phyloP scores from a whole-genome alignment of 139 green algal genomes.

The Volvox reticuliferus region DNA sequence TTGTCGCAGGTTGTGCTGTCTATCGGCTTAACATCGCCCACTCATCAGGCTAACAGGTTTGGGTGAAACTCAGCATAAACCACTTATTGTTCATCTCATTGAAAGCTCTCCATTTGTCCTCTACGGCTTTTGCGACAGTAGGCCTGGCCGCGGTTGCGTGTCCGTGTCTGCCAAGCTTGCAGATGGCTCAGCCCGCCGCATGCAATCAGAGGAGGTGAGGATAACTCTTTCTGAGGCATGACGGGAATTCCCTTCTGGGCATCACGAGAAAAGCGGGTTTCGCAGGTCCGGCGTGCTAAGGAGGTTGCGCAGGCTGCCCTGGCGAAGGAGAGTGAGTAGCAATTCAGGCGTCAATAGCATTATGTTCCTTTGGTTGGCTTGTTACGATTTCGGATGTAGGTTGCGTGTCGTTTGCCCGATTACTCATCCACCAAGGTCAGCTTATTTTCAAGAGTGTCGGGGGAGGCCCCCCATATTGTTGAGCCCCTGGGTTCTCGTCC shows the following conservation, averaged over 20 bases:
- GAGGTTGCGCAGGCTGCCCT: constrained; percentile 29
- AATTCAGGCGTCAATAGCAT: not conserved
- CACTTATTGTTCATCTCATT: not conserved
- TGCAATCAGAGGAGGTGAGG: constrained; percentile 26
- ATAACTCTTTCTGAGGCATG: not conserved
- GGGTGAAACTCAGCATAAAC: not conserved
- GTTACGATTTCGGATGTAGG: not conserved
- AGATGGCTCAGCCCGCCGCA: constrained; percentile 24
- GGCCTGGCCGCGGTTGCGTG: constrained; percentile 14
- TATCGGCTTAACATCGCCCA: not conserved
- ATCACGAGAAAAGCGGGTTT: not conserved
- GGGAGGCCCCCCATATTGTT: too few species aligned
- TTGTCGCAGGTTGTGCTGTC: not conserved
- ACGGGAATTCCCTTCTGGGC: not conserved
- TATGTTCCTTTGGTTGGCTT: not conserved
- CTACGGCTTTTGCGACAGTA: not conserved
- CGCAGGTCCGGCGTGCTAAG: constrained; percentile 42
- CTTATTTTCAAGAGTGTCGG: too few species aligned
- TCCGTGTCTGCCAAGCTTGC: constrained; percentile 20
- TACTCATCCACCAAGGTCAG: too few species aligned
- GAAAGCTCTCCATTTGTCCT: not conserved
- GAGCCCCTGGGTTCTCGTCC: too few species aligned
- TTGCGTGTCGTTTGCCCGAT: not conserved
- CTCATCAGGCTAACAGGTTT: not conserved
- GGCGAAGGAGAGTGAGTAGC: constrained; percentile 39